phyloP scores from a whole-genome alignment of 768 basidiomycete genomes.

The Royoungia palumana region DNA sequence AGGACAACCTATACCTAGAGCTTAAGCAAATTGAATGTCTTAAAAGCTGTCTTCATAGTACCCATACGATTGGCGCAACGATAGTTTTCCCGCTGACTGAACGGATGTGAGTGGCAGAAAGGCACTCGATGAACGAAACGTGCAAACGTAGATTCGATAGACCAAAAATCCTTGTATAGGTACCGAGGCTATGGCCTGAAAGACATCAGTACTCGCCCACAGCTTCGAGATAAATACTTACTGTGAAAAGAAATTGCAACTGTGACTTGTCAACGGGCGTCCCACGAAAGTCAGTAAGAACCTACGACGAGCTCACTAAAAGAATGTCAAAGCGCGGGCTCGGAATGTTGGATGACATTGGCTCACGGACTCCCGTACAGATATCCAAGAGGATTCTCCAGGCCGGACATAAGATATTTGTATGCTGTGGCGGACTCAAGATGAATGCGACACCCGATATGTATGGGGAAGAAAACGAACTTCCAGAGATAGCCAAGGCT shows the following conservation, averaged over 20 bases:
- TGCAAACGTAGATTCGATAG: slow-evolving; percentile 6
- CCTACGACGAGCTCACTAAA: slow-evolving; percentile 7
- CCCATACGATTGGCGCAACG: slow-evolving; percentile 4
- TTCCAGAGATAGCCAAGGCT: slow-evolving; percentile 1
- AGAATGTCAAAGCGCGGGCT: neutral
- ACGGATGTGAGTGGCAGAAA: neutral
- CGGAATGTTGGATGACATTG: neutral
- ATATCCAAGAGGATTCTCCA: neutral
- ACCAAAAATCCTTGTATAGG: slow-evolving; percentile 8
- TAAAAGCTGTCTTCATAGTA: slow-evolving; percentile 7
- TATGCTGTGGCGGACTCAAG: neutral
- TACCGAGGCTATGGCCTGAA: neutral
- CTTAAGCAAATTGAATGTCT: neutral
- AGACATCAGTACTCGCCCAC: neutral
- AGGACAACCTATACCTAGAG: neutral
- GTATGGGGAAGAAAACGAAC: neutral
- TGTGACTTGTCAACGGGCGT: neutral
- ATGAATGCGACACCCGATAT: neutral
- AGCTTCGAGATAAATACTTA: neutral
- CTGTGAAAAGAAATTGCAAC: slow-evolving; percentile 2
- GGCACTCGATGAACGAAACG: neutral
- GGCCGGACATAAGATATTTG: neutral
- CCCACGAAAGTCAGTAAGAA: neutral
- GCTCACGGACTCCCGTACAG: neutral
- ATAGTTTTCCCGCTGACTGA: slow-evolving; percentile 1